phyloP scores from a whole-genome alignment of 805 yeast genomes.

The Cyberlindnera nakhonratchasimensis region DNA sequence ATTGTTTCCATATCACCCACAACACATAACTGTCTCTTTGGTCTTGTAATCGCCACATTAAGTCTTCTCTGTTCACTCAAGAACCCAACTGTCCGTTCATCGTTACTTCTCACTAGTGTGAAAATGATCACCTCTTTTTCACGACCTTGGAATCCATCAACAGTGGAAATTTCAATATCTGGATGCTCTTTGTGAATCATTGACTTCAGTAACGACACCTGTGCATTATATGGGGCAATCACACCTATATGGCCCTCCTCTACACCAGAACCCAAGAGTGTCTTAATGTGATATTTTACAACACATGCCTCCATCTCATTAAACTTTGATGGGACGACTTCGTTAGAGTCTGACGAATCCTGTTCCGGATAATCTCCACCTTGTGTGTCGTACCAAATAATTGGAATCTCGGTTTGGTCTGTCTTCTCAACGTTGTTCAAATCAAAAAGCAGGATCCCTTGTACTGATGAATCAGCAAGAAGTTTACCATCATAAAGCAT shows the following conservation, averaged over 20 bases:
- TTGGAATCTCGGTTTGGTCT: slow-evolving; percentile 53
- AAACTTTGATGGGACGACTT: slow-evolving; percentile 51
- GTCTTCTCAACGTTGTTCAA: slow-evolving; percentile 44
- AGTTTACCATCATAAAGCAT: slow-evolving; percentile 62
- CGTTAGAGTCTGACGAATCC: slow-evolving; percentile 33
- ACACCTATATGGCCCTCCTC: slow-evolving; percentile 63
- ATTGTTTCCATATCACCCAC: slow-evolving; percentile 83
- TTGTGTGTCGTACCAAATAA: slow-evolving; percentile 90
- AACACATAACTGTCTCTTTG: slow-evolving; percentile 78
- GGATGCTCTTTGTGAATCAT: slow-evolving; percentile 26
- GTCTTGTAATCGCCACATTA: slow-evolving; percentile 92
- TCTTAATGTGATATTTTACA: slow-evolving; percentile 53
- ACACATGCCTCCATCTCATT: slow-evolving; percentile 75
- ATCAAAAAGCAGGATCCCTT: slow-evolving; percentile 49
- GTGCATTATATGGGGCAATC: slow-evolving; percentile 89
- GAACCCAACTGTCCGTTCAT: slow-evolving; percentile 70
- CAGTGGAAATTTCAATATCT: slow-evolving; percentile 74
- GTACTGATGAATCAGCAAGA: slow-evolving; percentile 59
- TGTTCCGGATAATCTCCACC: slow-evolving; percentile 80
- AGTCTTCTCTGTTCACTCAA: slow-evolving; percentile 73
- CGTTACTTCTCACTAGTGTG: slow-evolving; percentile 80
- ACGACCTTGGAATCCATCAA: slow-evolving; percentile 96
- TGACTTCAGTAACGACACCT: slow-evolving; percentile 52
- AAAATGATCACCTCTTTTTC: slow-evolving; percentile 86
- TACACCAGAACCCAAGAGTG: slow-evolving; percentile 52